Evolutionary conservation across 2,329 filamentous ascomycete species (phyloP), one percentile per base, ranked within the genome.

Genomic region (Huntiella moniliformis): DNA sequence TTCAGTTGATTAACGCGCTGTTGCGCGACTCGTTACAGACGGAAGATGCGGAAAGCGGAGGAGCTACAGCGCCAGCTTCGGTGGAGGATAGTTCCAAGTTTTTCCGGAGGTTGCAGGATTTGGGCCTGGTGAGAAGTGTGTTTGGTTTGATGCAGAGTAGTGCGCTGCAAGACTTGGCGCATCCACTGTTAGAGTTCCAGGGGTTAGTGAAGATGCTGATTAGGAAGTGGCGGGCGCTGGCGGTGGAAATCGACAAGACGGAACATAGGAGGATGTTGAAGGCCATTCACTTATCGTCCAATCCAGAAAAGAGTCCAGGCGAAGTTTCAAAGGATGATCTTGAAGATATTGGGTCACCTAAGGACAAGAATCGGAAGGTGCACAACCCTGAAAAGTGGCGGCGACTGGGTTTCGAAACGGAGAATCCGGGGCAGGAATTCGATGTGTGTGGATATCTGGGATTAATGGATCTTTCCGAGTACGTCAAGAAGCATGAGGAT

Each of bases 381-480:
- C 84, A 92, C 54, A 83, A 85, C 55, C 82, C 86, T 0, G 80
- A 92, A 56, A 95, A 95, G 59, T 98, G 91, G 91, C 73, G 86
- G 54, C 72, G 87, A 45, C 61, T 98, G 37, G 91, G 91, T 2
- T 98, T 98, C 56, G 82, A 91, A 60, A 80, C 82, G 0, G 91
- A 98, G 61, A 87, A 74, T 53, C 91, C 91, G 3, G 79, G 79
- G 0, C 71, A 72, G 54, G 91, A 98, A 54, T 96, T 98, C 57
- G 78, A 85, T 15, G 67, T 74, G 35, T 81, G 82, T 22, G 91
- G 91, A 0, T 96, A 87, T 58, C 63, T 98, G 45, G 91, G 91
- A 22, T 84, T 98, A 74, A 96, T 98, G 87, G 91, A 98, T 59
- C 63, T 98, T 56, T 84, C 86, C 2, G 87, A 96, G 60, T 98